Evolutionary conservation across 306 rosid genomes (phyloP), one percentile per base, ranked within the genome.

Genomic region (Fagus sylvatica): DNA sequence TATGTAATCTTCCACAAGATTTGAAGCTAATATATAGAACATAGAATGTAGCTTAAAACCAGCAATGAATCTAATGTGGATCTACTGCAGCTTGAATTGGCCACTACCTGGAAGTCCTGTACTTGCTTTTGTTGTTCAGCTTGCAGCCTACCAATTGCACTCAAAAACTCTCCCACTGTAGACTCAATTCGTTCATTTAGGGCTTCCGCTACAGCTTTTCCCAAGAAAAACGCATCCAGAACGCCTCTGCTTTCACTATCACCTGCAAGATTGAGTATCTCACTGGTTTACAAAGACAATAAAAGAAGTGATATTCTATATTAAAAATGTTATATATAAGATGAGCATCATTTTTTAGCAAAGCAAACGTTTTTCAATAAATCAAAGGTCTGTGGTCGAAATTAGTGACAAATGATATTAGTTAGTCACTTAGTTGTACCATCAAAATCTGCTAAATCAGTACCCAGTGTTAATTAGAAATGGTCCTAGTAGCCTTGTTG

Each of bases 201-300:
- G 57, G 96, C 93, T 84, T 95, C 99, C 12, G 96, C 99, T 4
- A 95, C 61, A 82, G 99, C 99, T 77, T 93, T 95, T 54, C 99
- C 99, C 85, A 95, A 80, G 93, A 95, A 95, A 85, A 95, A 95
- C 1, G 99, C 96, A 86, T 95, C 97, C 54, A 93, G 82, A 80
- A 95, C 88, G 75, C 88, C 89, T 85, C 81, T 87, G 84, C 86
- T 91, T 71, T 87, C 94, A 69, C 83, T 77, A 72, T 93, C 97
- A 56, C 90, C 99, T 93, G 81, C 86, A 78, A 69, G 54, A 81
- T 70, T 76, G 79, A 76, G 43, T 30, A 61, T 46, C 75, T 76
- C 75, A 48, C 34, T 72, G 32, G 42, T 37, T 79, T 28, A 39
- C 56, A 10, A 65, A 54, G 8, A 61, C 3, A 65, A 37, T 2